Evolutionary conservation across 805 yeast genomes (phyloP), one percentile per base, ranked within the genome.

Genomic region (Zygotorulaspora sp.): DNA sequence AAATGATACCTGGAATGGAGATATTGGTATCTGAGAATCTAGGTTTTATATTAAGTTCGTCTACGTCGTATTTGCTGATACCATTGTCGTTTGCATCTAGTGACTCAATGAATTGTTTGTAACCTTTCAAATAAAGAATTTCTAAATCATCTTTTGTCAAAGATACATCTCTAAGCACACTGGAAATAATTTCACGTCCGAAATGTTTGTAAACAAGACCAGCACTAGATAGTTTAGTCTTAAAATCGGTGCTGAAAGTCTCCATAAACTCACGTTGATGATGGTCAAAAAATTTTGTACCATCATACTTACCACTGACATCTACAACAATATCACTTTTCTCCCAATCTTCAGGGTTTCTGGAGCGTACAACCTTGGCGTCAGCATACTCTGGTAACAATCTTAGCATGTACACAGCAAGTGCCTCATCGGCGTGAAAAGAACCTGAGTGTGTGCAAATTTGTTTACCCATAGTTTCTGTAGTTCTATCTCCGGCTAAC

Each of bases 11-110:
- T 6, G 96, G 90, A 36, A 92, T 71, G 12, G 86, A 72, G 61
- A 87, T 80, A 50, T 79, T 77, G 49, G 74, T 74, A 54, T 83
- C 88, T 48, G 74, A 74, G 68, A 86, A 92, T 45, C 69, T 72
- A 32, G 85, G 80, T 45, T 69, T 67, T 22, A 72, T 67, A 18
- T 71, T 49, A 6, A 30, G 31, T 16, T 46, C 53, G 13, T 58
- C 47, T 4, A 52, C 75, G 32, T 71, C 74, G 54, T 78, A 85
- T 52, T 83, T 80, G 57, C 74, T 73, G 46, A 90, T 76, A 55
- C 98, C 98, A 56, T 92, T 92, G 62, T 92, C 98, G 57, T 89
- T 86, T 40, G 97, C 98, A 64, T 89, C 98, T 22, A 92, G 71
- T 7, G 96, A 80, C 64, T 92, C 97, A 42, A 92, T 69, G 53